These are phyloP conservation scores for Fomitiporia mediterranea DNA, from an alignment of 1,284 basidiomycete genomes.

Conservation along the genomic window DNA sequence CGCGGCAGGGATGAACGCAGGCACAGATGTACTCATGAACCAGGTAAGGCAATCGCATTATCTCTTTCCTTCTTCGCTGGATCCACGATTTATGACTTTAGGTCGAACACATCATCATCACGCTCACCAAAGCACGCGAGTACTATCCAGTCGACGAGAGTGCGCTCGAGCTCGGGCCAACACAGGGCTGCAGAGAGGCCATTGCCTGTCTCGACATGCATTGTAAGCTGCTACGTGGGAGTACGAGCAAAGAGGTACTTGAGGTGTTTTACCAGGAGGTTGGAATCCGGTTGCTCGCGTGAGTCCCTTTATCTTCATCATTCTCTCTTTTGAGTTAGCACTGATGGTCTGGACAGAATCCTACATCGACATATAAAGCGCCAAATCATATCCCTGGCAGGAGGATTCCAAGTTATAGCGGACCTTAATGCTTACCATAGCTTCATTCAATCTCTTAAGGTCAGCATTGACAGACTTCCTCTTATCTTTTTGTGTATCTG, in stretches of 20 bases:
- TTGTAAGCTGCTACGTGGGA: slow-evolving; percentile 86
- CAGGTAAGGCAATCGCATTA: slow-evolving; percentile 49
- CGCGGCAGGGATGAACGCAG: slow-evolving; percentile 88
- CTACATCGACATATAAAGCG: slow-evolving; percentile 95
- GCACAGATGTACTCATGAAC: slow-evolving; percentile 94
- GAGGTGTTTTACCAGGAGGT: slow-evolving; percentile 99
- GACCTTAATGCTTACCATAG: slow-evolving; percentile 91
- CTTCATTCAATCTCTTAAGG: slow-evolving; percentile 83
- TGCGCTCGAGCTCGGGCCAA: slow-evolving; percentile 76
- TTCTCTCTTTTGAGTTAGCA: not conserved
- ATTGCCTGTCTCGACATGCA: slow-evolving; percentile 86
- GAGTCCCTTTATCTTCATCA: slow-evolving; percentile 26
- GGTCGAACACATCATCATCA: slow-evolving; percentile 90
- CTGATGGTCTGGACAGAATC: slow-evolving; percentile 52
- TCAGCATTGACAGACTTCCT: too few relatives aligned
- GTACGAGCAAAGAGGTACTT: slow-evolving; percentile 91
- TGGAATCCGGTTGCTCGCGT: slow-evolving; percentile 89
- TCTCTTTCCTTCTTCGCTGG: not conserved
- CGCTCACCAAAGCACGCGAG: slow-evolving; percentile 78
- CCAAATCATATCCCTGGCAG: slow-evolving; percentile 90
- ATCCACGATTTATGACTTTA: slow-evolving; percentile 31
- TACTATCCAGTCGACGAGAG: slow-evolving; percentile 85
- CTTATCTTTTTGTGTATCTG: too few relatives aligned
- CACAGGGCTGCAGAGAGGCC: slow-evolving; percentile 80
- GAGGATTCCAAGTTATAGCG: slow-evolving; percentile 94